phyloP scores from a whole-genome alignment of 345 rosid species.

The Acer campestre region DNA sequence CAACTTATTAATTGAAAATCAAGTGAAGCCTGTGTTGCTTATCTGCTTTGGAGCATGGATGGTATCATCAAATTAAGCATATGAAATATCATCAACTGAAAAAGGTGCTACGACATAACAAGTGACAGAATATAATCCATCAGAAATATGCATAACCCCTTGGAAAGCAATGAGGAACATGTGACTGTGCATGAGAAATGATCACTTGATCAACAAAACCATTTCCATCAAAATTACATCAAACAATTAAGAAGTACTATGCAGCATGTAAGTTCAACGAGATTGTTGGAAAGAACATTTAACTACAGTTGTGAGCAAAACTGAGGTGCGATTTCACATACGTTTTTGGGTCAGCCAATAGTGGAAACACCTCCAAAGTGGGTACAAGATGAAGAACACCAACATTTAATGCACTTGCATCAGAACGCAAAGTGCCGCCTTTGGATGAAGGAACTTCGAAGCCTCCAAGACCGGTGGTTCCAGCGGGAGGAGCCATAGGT shows the following conservation, averaged over 20 bases:
- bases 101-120: too few species aligned
- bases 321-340: conserved; percentile 36
- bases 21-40: neutral
- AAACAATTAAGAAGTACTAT: conserved; percentile 9
- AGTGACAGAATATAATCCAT: neutral
- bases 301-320: conserved; percentile 12
- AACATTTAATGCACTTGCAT: conserved; percentile 92
- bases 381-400: conserved; percentile 99
- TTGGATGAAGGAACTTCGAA: conserved; percentile 97
- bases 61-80: neutral
- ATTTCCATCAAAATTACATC: neutral
- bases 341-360: conserved; percentile 79
- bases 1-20: neutral
- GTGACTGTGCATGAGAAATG: neutral
- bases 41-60: neutral
- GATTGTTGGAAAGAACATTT: neutral
- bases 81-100: neutral
- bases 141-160: neutral
- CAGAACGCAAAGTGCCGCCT: conserved; percentile 89
- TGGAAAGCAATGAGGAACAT: neutral
- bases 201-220: neutral
- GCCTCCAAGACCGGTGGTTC: conserved; percentile 99
- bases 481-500: conserved; percentile 91
- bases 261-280: neutral
- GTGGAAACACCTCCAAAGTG: conserved; percentile 91